Conservation (phyloP, 2,329 filamentous ascomycete genomes). For the Tolypocladium amazonense region DNA sequence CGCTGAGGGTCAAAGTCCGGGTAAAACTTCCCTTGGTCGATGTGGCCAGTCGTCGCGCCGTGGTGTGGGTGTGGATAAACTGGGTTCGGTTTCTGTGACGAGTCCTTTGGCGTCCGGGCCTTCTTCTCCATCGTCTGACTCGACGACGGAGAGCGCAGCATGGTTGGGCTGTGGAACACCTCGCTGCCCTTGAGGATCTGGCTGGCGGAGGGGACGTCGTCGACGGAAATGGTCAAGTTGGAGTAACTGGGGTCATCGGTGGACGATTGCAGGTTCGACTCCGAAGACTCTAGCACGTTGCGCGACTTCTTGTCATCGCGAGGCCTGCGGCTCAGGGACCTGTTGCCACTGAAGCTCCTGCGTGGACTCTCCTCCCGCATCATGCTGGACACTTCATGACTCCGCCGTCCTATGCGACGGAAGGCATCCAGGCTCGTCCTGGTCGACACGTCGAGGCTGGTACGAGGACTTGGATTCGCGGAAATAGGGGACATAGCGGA, state of each 20-base stretch:
- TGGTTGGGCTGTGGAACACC: constrained; percentile 73
- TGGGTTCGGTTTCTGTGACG: constrained; percentile 5
- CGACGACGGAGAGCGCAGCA: constrained; percentile 39
- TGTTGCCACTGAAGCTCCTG: constrained; percentile 54
- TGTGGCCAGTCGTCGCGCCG: constrained; percentile 28
- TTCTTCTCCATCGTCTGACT: constrained; percentile 15
- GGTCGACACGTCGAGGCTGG: constrained; percentile 38
- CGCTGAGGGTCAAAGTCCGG: constrained; percentile 13
- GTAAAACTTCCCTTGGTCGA: constrained; percentile 16
- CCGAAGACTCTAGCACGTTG: constrained; percentile 52
- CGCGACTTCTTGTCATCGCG: constrained; percentile 32
- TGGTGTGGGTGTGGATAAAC: constrained; percentile 8
- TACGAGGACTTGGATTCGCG: constrained; percentile 39
- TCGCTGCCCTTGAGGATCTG: constrained; percentile 83
- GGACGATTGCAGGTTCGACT: constrained; percentile 63
- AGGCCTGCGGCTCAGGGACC: constrained; percentile 39
- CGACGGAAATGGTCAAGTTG: constrained; percentile 56
- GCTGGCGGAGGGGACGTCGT: constrained; percentile 76
- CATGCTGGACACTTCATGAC: constrained; percentile 38
- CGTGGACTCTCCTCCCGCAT: constrained; percentile 31
- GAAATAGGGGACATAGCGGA: constrained; percentile 37
- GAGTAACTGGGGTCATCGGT: constrained; percentile 66
- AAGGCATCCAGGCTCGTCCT: constrained; percentile 45
- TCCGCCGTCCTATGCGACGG: constrained; percentile 35
- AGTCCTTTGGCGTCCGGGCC: constrained; percentile 6